Evolutionary conservation across 345 rosid genomes (phyloP).

Genomic region (Lumnitzera racemosa): DNA sequence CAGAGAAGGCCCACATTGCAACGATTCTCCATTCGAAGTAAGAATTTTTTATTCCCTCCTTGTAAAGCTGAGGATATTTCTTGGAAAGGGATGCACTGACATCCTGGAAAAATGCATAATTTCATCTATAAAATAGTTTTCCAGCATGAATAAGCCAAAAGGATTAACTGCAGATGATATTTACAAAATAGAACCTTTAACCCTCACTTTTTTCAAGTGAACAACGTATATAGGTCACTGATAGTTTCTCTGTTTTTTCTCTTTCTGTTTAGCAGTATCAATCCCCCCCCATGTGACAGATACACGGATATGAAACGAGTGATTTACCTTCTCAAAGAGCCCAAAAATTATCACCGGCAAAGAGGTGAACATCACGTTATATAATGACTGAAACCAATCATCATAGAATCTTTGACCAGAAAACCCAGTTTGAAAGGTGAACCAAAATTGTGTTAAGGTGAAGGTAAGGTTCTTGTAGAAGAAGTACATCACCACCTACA

Average conservation of each 20-base stretch:
- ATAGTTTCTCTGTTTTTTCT: too few relatives aligned
- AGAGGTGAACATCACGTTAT: constrained; percentile 85
- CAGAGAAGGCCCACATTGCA: constrained; percentile 77
- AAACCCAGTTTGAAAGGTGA: constrained; percentile 95
- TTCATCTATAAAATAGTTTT: constrained; percentile 3
- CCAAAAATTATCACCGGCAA: constrained; percentile 91
- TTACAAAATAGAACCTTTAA: too few relatives aligned
- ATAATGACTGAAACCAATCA: constrained; percentile 99
- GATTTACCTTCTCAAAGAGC: constrained; percentile 87
- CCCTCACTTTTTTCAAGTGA: too few relatives aligned
- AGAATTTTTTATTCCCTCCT: constrained; percentile 78
- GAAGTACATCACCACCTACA: constrained; percentile 97
- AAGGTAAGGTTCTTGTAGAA: constrained; percentile 98
- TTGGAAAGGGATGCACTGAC: constrained; percentile 93
- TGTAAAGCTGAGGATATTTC: constrained; percentile 89
- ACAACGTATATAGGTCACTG: too few relatives aligned
- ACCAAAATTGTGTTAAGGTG: constrained; percentile 99
- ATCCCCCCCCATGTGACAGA: not conserved
- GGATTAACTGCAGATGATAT: not conserved
- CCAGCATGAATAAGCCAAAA: not conserved
- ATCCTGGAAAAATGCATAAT: constrained; percentile 41
- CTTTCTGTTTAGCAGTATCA: too few relatives aligned
- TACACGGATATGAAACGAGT: not conserved
- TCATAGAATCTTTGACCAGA: constrained; percentile 99
- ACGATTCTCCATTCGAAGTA: constrained; percentile 93